phyloP scores from a whole-genome alignment of 192 early-diverging fungal genomes.

The Cladochytrium replicatum region DNA sequence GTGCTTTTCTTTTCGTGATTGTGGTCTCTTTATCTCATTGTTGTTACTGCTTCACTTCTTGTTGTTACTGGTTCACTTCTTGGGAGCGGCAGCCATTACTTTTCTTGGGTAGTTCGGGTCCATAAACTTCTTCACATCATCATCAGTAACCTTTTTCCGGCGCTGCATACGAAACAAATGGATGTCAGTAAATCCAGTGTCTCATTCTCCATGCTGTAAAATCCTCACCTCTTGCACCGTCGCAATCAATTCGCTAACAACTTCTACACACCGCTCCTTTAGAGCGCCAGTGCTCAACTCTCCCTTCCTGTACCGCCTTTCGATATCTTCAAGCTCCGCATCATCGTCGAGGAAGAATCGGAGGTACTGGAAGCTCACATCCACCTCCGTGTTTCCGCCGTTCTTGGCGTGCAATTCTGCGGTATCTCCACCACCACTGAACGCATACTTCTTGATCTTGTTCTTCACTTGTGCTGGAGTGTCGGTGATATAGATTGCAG shows the following conservation, averaged over 20 bases:
- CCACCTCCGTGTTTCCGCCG: constrained; percentile 91
- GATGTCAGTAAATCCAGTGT: too few species aligned
- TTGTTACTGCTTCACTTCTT: too few species aligned
- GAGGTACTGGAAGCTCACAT: constrained; percentile 90
- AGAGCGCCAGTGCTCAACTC: constrained; percentile 79
- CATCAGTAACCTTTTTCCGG: constrained; percentile 30
- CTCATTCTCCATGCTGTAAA: too few species aligned
- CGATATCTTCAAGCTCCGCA: constrained; percentile 65
- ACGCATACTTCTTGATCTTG: constrained; percentile 94
- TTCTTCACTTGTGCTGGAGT: constrained; percentile 90
- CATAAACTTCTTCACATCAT: constrained; percentile 29
- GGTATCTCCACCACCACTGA: constrained; percentile 83
- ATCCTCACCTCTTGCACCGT: constrained; percentile 59
- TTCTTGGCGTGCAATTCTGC: constrained; percentile 65
- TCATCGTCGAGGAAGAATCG: constrained; percentile 93
- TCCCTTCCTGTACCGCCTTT: constrained; percentile 67
- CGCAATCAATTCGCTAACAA: constrained; percentile 64
- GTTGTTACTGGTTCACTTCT: too few species aligned
- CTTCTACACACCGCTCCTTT: constrained; percentile 81
- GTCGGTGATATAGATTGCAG: constrained; percentile 90
- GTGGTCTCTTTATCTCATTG: too few species aligned
- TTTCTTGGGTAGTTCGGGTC: constrained; percentile 24
- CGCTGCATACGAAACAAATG: too few species aligned
- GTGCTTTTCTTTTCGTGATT: too few species aligned
- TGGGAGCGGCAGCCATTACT: too few species aligned